phyloP scores from a whole-genome alignment of 495 filamentous ascomycete genomes.

The Penicillium cosmopolitanum region DNA sequence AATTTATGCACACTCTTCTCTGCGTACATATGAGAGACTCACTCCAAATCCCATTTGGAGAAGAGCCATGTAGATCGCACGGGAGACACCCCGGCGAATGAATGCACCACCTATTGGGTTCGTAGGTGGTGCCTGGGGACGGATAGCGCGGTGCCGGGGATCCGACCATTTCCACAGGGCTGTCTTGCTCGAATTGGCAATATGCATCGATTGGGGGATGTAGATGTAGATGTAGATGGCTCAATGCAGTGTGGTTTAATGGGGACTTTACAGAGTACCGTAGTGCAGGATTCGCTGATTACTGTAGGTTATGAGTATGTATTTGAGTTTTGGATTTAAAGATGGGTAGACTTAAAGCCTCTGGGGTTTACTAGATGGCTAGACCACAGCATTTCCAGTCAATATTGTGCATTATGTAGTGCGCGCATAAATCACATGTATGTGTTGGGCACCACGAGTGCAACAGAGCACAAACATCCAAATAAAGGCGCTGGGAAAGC shows the following conservation, averaged over 20 bases:
- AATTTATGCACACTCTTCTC: conserved; percentile 1
- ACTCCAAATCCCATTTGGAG: background rate
- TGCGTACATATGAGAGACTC: background rate
- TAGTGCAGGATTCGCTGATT: too few relatives aligned
- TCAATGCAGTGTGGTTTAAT: background rate
- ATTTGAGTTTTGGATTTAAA: too few relatives aligned
- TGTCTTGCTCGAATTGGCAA: conserved; percentile 15
- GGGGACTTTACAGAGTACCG: background rate
- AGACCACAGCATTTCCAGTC: background rate
- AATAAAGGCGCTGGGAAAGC: background rate
- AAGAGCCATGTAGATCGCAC: conserved; percentile 13
- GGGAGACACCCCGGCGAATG: conserved; percentile 9
- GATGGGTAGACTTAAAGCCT: background rate
- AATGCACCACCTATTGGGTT: background rate
- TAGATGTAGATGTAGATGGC: background rate
- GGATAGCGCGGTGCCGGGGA: conserved; percentile 21
- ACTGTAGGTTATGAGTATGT: too few relatives aligned
- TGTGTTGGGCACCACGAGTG: background rate
- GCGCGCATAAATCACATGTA: background rate
- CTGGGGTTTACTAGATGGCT: background rate
- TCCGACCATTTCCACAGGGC: conserved; percentile 13
- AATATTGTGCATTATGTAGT: background rate
- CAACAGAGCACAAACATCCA: conserved; percentile 1
- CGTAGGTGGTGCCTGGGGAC: conserved; percentile 10
- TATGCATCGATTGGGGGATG: conserved; percentile 13